Percentiles rank a stretch among this genome's conserved stretches.
Conservation (phyloP, 2,329 filamentous ascomycete genomes). For the Ascochyta fabae region DNA sequence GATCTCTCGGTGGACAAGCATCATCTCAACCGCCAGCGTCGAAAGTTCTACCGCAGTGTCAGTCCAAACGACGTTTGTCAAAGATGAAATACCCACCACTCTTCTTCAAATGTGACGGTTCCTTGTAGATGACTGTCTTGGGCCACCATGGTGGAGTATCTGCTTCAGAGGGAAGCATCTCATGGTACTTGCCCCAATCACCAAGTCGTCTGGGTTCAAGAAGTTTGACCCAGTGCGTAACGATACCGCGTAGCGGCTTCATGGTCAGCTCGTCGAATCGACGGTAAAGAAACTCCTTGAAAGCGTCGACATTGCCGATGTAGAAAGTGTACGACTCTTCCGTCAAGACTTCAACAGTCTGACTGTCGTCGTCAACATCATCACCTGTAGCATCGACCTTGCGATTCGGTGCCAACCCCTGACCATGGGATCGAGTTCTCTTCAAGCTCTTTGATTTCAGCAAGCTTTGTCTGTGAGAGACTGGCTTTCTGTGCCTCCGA, state of each 20-base stretch:
- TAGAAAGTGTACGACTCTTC: constrained; percentile 28
- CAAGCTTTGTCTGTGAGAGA: background rate
- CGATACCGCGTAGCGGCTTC: constrained; percentile 41
- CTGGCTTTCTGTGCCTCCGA: background rate
- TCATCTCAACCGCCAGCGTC: constrained; percentile 36
- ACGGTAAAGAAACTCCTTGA: constrained; percentile 31
- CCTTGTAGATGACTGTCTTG: constrained; percentile 34
- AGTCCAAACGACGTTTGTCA: background rate
- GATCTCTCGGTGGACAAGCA: constrained; percentile 36
- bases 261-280: constrained; percentile 42
- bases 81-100: constrained; percentile 23
- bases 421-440: constrained; percentile 21
- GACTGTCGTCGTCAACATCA: constrained; percentile 16
- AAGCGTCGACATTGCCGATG: constrained; percentile 32
- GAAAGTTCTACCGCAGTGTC: constrained; percentile 30
- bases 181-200: constrained; percentile 36
- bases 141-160: constrained; percentile 43
- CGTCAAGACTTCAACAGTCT: constrained; percentile 14
- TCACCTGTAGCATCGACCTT: constrained; percentile 8
- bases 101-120: constrained; percentile 42
- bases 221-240: constrained; percentile 42
- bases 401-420: background rate
- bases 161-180: constrained; percentile 21
- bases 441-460: constrained; percentile 21
- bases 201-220: constrained; percentile 35